Base-by-base conservation (phyloP, 495 filamentous ascomycete genomes). In the Penicillium crystallinum region DNA sequence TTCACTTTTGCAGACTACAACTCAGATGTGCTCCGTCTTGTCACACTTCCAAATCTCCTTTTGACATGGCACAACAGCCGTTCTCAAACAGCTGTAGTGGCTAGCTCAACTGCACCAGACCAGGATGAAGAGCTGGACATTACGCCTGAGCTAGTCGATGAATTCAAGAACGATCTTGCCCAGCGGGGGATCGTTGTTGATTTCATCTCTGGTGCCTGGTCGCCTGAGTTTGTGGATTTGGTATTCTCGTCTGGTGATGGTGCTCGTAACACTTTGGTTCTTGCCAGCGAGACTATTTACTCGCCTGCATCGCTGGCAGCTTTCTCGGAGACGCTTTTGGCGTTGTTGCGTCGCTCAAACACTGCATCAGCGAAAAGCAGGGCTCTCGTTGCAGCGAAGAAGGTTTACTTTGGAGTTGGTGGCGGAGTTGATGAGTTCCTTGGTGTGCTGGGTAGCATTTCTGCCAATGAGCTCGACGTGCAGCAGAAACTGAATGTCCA, bases 211-310 rank as follows among this genome's bases (percentile, higher is more conserved):
- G 93, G 93, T 0, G 84, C 82, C 3, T 98, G 93, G 93, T 82
- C 86, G 1, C 56, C 75, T 0, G 80, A 81, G 14, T 90, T 92
- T 56, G 71, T 87, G 21, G 68, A 77, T 12, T 63, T 89, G 30
- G 66, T 86, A 17, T 74, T 65, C 42, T 52, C 63, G 39, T 51
- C 57, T 14, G 31, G 52, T 6, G 48, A 46, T 6, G n/a, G 31
- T 0, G 52, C 51, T 11, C 25, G 48, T 49, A 54, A 56, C 41
- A 77, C 72, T 0, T 67, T 93, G 18, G 70, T 96, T 11, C 73
- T 97, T 23, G 93, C 88, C 0, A 91, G 90, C 17, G 93, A 98
- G 70, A 98, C 93, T 6, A 97, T 98, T 34, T 98, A 98, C 70
- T 91, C 88, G 0, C 90, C 89, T 0, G 73, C 80, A 40, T 87